Evolutionary conservation across 345 rosid species (phyloP), one percentile per base, ranked within the genome.

Genomic region (Eucalyptus brandiana): DNA sequence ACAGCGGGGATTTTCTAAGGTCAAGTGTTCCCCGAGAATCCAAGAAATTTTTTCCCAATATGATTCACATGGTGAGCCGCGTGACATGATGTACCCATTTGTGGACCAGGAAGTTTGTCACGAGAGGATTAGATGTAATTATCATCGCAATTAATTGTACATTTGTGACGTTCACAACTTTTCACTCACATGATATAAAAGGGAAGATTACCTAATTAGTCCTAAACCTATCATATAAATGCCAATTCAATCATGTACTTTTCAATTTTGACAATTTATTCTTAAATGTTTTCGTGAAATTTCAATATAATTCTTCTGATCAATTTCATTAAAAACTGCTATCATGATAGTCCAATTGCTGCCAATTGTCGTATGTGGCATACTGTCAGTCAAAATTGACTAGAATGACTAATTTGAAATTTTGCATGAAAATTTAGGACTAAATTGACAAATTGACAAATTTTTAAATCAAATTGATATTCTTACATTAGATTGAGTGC

Each of bases 351-450:
- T n/a, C 11, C 3, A n/a, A 65, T n/a, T 10, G 2, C 4, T 1
- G 6, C 76, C 0, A 7, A 3, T 8, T 0, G 3, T n/a, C 6
- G 2, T 30, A 65, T n/a, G 19, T 65, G 76, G 37, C 76, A 65
- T 8, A 65, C 3, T 4, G 1, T 3, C 3, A n/a, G 0, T 3
- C 5, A 62, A n/a, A n/a, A n/a, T 15, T 65, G 40, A 15, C 0
- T 0, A 0, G 3, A 65, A 65, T 15, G 19, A 65, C 10, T n/a
- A n/a, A 32, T 15, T 65, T n/a, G 10, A 15, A 62, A n/a, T n/a
- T n/a, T 65, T n/a, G 10, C 11, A 14, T 0, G 1, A n/a, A 65
- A 2, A 60, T 15, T 65, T 65, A 7, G 4, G 37, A n/a, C 0
- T n/a, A 65, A n/a, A 65, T n/a, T 65, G 3, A 0, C 9, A 65